Base-by-base conservation (phyloP, 2,329 filamentous ascomycete species). In the Fusarium sp. region DNA sequence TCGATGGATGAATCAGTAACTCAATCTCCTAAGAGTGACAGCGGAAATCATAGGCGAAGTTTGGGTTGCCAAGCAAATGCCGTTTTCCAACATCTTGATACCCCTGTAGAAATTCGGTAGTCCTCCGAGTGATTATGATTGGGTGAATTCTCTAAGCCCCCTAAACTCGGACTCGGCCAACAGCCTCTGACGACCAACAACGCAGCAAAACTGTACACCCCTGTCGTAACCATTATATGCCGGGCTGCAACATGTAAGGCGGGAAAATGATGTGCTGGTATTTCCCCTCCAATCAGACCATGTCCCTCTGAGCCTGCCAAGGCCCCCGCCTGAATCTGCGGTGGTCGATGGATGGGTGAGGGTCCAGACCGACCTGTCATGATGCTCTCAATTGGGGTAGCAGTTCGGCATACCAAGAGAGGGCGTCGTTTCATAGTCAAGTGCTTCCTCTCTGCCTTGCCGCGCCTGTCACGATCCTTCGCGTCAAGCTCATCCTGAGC, bases 201-300 rank as follows among this genome's bases (percentile, higher is more conserved):
- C 12, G 12, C 29, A 24, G 32, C 35, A 25, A 19, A 35, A 5
- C n/a, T 42, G 25, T 48, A 48, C 35, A 24, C 36, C 41, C 46
- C 54, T 36, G 8, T 22, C 35, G 43, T 54, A 40, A 49, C 41
- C 38, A 43, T 38, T 50, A 13, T 47, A 29, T 55, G 53, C 62
- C 59, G 51, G 55, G 46, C 15, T 10, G 38, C 35, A 36, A 36
- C 41, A 53, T 48, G 52, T 48, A 50, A 58, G 51, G 65, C 46
- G 50, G 49, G 36, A 58, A 39, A 39, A 56, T 22, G 47, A 48
- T 48, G 24, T 31, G 38, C 32, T 35, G 44, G 13, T 59, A 42
- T 70, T 70, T 65, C 62, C 49, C 68, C 68, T 70, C 68, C 68
- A 70, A 70, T 70, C 66, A 68, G 51, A 38, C 36, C 39, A 32